Evolutionary conservation across 257 asterid genomes (phyloP).

Genomic region (Cynanchum wilfordii): DNA sequence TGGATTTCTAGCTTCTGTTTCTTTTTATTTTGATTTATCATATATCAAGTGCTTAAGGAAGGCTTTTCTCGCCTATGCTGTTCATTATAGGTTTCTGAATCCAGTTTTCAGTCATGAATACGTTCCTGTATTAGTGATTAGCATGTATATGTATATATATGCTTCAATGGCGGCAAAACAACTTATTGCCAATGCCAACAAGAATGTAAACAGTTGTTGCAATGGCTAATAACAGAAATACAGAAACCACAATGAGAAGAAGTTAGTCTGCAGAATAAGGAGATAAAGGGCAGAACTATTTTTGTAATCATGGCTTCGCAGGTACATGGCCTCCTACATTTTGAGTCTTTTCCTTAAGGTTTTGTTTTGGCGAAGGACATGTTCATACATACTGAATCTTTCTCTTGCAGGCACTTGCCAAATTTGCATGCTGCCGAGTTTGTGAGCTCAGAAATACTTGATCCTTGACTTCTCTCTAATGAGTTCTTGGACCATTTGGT

Average conservation of each 20-base stretch:
- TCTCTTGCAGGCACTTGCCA: slow-evolving; percentile 20
- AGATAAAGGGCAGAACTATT: slow-evolving; percentile 31
- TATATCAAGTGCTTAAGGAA: too few species aligned
- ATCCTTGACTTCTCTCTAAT: slow-evolving; percentile 26
- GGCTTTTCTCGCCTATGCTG: too few species aligned
- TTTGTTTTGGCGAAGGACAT: too few species aligned
- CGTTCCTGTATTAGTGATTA: too few species aligned
- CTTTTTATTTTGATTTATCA: too few species aligned
- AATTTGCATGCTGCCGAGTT: slow-evolving; percentile 21
- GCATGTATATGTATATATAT: too few species aligned
- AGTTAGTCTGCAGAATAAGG: slow-evolving; percentile 26
- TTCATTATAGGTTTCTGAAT: too few species aligned
- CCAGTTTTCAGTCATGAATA: too few species aligned
- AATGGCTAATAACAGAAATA: slow-evolving; percentile 65
- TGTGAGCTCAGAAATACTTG: slow-evolving; percentile 9
- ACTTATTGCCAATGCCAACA: too few species aligned
- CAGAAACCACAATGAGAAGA: slow-evolving; percentile 36
- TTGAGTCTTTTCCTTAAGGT: not conserved
- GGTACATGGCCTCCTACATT: slow-evolving; percentile 29
- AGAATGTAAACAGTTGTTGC: slow-evolving; percentile 34
- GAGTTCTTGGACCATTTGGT: slow-evolving; percentile 36
- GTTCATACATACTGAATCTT: not conserved
- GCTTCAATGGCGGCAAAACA: too few species aligned
- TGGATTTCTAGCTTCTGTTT: too few species aligned
- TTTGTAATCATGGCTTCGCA: slow-evolving; percentile 64